Percentiles rank a stretch among this genome's conserved stretches.
These are phyloP conservation scores for Lomentospora prolificans DNA, from an alignment of 2,329 filamentous ascomycete species.

Conservation along the genomic window DNA sequence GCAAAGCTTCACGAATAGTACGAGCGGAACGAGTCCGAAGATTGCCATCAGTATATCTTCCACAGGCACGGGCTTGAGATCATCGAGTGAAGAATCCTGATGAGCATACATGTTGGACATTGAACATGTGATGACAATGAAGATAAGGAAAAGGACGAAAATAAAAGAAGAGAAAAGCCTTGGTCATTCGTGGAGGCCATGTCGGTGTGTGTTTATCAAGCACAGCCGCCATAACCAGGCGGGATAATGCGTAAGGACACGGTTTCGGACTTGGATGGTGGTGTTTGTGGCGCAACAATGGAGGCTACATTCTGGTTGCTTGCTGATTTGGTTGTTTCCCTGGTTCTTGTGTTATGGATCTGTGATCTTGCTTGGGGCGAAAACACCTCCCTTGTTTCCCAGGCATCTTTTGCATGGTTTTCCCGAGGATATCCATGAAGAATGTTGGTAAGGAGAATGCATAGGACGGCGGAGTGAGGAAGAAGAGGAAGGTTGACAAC, in stretches of 20 bases:
- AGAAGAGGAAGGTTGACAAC: background rate
- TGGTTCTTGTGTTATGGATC: background rate
- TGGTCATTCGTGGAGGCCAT: background rate
- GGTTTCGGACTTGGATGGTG: constrained; percentile 1
- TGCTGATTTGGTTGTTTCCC: background rate
- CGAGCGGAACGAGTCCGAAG: constrained; percentile 34
- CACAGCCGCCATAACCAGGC: background rate
- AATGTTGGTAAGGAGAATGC: background rate
- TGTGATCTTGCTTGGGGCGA: background rate
- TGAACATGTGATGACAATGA: background rate
- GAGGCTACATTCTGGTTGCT: background rate
- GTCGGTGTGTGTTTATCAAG: background rate
- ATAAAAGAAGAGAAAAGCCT: background rate
- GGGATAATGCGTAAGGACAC: background rate
- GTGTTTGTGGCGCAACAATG: constrained; percentile 1
- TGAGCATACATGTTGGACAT: background rate
- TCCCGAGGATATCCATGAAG: background rate
- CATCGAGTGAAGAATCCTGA: constrained; percentile 31
- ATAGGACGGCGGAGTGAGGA: background rate
- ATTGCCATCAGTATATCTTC: constrained; percentile 50
- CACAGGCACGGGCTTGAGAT: constrained; percentile 26
- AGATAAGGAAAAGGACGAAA: background rate
- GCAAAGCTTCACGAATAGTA: constrained; percentile 32
- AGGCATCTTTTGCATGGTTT: background rate
- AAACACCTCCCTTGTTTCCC: background rate